phyloP scores from a whole-genome alignment of 257 asterid species.

The Jacaranda mimosifolia region DNA sequence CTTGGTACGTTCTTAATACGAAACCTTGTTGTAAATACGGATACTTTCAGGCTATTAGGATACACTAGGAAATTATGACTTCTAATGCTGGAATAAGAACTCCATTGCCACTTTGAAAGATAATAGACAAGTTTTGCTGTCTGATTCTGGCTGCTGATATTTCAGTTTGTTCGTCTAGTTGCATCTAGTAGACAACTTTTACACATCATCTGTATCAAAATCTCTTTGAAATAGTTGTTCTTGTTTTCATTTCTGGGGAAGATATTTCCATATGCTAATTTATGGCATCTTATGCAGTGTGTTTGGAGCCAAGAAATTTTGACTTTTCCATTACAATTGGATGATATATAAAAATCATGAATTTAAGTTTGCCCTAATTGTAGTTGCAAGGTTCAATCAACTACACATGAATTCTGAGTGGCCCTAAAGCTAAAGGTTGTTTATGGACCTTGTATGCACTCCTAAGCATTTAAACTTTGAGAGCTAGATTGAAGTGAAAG shows the following conservation, averaged over 20 bases:
- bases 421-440: neutral
- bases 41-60: conserved; percentile 2
- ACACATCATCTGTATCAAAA: neutral
- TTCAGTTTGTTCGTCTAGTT: neutral
- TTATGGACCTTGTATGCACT: neutral
- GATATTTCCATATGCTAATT: conserved; percentile 6
- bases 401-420: neutral
- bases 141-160: neutral
- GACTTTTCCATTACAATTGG: neutral
- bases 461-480: neutral
- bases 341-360: neutral
- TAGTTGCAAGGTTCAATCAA: neutral
- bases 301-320: neutral
- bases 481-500: neutral
- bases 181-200: conserved; percentile 13
- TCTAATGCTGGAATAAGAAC: neutral
- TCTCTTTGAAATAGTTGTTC: conserved; percentile 1
- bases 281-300: neutral
- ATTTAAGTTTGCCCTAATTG: neutral
- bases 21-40: conserved; percentile 34
- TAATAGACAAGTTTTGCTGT: neutral
- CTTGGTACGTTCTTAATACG: conserved; percentile 18
- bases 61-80: conserved; percentile 2
- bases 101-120: conserved; percentile 18
- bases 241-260: neutral